phyloP scores from a whole-genome alignment of 1,284 basidiomycete genomes.

The Ganoderma lucidum region DNA sequence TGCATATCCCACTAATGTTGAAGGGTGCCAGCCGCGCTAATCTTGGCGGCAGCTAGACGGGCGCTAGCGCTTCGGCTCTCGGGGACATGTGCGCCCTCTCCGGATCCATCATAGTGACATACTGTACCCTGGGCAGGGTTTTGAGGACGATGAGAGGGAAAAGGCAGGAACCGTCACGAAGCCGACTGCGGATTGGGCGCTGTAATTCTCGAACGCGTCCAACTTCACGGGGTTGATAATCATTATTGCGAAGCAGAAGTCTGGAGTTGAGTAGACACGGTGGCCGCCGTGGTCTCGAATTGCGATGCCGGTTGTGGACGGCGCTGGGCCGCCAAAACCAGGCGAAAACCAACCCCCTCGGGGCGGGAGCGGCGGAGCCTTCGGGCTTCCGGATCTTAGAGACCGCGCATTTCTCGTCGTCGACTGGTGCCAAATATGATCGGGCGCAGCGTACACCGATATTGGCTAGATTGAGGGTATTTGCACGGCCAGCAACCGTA shows the following conservation, averaged over 20 bases:
- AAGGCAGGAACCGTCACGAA: slow-evolving; percentile 25
- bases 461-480: slow-evolving; percentile 39
- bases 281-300: slow-evolving; percentile 5
- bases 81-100: slow-evolving; percentile 15
- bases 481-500: slow-evolving; percentile 26
- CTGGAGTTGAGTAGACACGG: slow-evolving; percentile 33
- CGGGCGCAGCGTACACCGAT: slow-evolving; percentile 31
- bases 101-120: slow-evolving; percentile 1
- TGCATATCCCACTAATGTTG: background rate
- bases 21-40: slow-evolving; percentile 10
- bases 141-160: slow-evolving; percentile 23
- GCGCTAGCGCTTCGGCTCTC: slow-evolving; percentile 1
- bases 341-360: background rate
- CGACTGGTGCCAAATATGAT: slow-evolving; percentile 31
- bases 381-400: slow-evolving; percentile 32
- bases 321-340: background rate
- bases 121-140: background rate
- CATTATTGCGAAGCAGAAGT: slow-evolving; percentile 18
- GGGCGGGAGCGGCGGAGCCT: slow-evolving; percentile 18
- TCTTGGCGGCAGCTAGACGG: slow-evolving; percentile 10
- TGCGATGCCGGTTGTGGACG: background rate
- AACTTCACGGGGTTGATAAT: slow-evolving; percentile 14
- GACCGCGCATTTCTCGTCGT: slow-evolving; percentile 37
- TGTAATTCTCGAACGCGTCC: slow-evolving; percentile 15
- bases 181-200: slow-evolving; percentile 23